Conservation (phyloP, 1,284 basidiomycete genomes). For the Kwoniella shivajii region DNA sequence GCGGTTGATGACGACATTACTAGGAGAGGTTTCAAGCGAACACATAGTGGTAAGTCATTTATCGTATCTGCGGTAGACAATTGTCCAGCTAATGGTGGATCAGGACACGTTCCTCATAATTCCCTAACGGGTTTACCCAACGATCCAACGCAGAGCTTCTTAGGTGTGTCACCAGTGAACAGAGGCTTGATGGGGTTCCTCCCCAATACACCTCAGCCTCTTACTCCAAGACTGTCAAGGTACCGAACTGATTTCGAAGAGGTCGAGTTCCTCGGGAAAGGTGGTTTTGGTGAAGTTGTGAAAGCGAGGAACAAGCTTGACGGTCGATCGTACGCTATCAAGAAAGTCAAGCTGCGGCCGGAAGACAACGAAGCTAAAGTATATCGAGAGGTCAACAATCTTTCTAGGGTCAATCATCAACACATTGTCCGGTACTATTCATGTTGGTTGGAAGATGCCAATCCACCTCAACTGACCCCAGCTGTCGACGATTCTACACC, state of each 20-base stretch:
- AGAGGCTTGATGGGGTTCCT: slow-evolving; percentile 30
- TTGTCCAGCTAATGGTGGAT: no score
- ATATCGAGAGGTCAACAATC: slow-evolving; percentile 85
- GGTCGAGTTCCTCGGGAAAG: slow-evolving; percentile 66
- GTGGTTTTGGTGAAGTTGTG: slow-evolving; percentile 90
- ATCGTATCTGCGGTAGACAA: not conserved
- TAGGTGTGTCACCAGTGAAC: slow-evolving; percentile 36
- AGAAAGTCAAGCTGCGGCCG: slow-evolving; percentile 83
- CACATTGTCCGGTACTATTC: slow-evolving; percentile 80
- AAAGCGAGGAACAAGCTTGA: slow-evolving; percentile 82
- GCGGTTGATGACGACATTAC: slow-evolving; percentile 32
- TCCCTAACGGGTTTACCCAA: not conserved
- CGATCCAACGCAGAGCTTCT: slow-evolving; percentile 22
- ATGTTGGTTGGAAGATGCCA: slow-evolving; percentile 52
- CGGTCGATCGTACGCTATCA: slow-evolving; percentile 53
- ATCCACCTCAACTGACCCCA: slow-evolving; percentile 26
- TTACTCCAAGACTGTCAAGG: slow-evolving; percentile 36
- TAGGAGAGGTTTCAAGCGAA: slow-evolving; percentile 11
- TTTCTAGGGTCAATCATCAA: slow-evolving; percentile 82
- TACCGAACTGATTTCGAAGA: slow-evolving; percentile 55
- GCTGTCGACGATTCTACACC: slow-evolving; percentile 17
- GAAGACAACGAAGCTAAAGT: slow-evolving; percentile 82
- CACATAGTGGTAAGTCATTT: slow-evolving; percentile 10
- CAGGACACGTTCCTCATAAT: slow-evolving; percentile 6
- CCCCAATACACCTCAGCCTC: slow-evolving; percentile 18